Percentiles rank a stretch among this genome's conserved stretches.
Evolutionary conservation across 345 rosid genomes (phyloP).

Genomic region (Brassica nigra): DNA sequence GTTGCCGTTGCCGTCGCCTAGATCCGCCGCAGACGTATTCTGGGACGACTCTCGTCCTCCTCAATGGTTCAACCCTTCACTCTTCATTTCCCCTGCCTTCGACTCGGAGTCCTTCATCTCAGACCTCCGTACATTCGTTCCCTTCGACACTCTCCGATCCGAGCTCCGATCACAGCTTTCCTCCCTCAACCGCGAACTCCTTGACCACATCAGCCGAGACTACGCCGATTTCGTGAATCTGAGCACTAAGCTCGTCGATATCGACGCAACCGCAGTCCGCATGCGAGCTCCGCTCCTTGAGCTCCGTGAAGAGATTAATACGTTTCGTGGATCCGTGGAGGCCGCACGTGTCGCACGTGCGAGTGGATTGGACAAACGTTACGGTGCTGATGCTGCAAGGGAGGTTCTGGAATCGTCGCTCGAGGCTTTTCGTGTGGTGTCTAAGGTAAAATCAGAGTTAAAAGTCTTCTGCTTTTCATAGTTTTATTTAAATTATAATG

Average conservation of each 20-base stretch:
- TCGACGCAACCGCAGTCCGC: slow-evolving; percentile 84
- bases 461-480: neutral
- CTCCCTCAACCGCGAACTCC: slow-evolving; percentile 86
- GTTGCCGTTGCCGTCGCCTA: slow-evolving; percentile 60
- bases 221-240: slow-evolving; percentile 88
- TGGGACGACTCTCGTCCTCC: slow-evolving; percentile 86
- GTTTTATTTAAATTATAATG: neutral
- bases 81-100: slow-evolving; percentile 77
- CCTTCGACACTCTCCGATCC: slow-evolving; percentile 89
- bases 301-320: slow-evolving; percentile 83
- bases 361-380: slow-evolving; percentile 81
- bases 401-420: slow-evolving; percentile 83
- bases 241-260: slow-evolving; percentile 91
- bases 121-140: slow-evolving; percentile 95
- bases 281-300: slow-evolving; percentile 96
- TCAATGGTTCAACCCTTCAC: slow-evolving; percentile 81
- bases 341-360: slow-evolving; percentile 64
- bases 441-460: slow-evolving; percentile 57
- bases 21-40: slow-evolving; percentile 85
- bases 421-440: slow-evolving; percentile 92
- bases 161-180: slow-evolving; percentile 85
- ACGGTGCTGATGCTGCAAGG: slow-evolving; percentile 82
- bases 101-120: slow-evolving; percentile 89
- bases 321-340: slow-evolving; percentile 70
- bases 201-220: slow-evolving; percentile 97